Conservation (phyloP, 768 basidiomycete species). For the Candolleomyces eurysporus region DNA sequence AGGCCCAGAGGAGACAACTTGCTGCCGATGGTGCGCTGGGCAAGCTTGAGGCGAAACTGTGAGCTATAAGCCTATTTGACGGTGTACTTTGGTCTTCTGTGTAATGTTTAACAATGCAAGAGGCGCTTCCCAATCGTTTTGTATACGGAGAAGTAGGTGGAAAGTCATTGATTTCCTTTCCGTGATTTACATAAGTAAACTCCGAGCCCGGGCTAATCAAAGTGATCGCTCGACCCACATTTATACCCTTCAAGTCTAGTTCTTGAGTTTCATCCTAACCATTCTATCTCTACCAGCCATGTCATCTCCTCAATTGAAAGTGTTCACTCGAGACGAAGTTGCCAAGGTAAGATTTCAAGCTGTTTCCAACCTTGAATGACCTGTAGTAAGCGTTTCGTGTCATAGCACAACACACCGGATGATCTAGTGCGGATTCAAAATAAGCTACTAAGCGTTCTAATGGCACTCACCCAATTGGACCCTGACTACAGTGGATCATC, state of each 20-base stretch:
- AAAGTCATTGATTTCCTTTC: too few relatives aligned
- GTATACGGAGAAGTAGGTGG: too few relatives aligned
- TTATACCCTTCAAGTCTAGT: too few relatives aligned
- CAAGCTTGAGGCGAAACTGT: conserved; percentile 18
- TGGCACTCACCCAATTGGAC: background rate
- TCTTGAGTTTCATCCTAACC: background rate
- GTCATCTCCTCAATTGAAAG: conserved; percentile 14
- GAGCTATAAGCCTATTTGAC: background rate
- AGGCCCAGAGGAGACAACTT: conserved; percentile 38
- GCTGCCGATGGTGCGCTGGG: conserved; percentile 48
- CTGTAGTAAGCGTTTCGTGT: background rate
- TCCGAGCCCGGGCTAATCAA: too few relatives aligned
- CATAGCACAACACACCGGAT: conserved; percentile 75
- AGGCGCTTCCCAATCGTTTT: too few relatives aligned
- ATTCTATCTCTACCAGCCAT: background rate
- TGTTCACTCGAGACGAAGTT: conserved; percentile 68
- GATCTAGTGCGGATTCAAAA: conserved; percentile 52
- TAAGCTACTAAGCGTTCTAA: background rate
- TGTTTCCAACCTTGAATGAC: background rate
- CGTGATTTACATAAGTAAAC: too few relatives aligned
- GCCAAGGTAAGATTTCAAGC: conserved; percentile 48
- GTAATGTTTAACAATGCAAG: too few relatives aligned
- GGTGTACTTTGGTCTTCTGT: too few relatives aligned
- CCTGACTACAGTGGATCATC: conserved; percentile 63
- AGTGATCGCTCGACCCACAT: too few relatives aligned